Conservation (phyloP, 176 grass and related monocot species). For the Elaeis guineensis region DNA sequence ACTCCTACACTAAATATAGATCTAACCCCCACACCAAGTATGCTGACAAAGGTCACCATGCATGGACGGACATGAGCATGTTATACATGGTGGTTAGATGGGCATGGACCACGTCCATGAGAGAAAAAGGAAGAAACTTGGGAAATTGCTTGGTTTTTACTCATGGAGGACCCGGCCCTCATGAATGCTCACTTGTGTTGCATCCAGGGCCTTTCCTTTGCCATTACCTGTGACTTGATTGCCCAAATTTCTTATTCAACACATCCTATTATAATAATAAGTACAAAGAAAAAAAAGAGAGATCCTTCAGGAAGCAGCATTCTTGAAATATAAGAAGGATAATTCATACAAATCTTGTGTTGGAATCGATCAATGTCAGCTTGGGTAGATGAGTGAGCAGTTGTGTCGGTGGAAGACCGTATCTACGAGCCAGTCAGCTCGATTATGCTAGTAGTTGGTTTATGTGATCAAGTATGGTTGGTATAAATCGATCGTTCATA, state of each 20-base stretch:
- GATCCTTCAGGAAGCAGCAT: conserved; percentile 27
- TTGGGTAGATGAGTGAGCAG: background rate
- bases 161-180: conserved; percentile 20
- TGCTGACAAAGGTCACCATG: too few species aligned
- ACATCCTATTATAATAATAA: conserved; percentile 6
- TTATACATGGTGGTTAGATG: conserved; percentile 6
- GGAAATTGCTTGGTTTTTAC: conserved; percentile 24
- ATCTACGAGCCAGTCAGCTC: too few species aligned
- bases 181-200: conserved; percentile 1
- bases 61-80: too few species aligned
- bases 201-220: background rate
- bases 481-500: too few species aligned
- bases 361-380: background rate
- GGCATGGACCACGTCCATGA: conserved; percentile 14
- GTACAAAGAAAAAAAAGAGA: conserved; percentile 8
- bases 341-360: background rate
- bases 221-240: background rate
- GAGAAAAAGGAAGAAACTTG: background rate
- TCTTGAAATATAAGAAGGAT: background rate
- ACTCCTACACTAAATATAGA: background rate
- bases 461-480: too few species aligned
- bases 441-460: too few species aligned
- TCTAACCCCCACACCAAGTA: background rate
- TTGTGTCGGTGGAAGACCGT: too few species aligned
- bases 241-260: conserved; percentile 6